These are phyloP conservation scores for Lepiota subincarnata DNA, from an alignment of 768 basidiomycete genomes.

Conservation along the genomic window DNA sequence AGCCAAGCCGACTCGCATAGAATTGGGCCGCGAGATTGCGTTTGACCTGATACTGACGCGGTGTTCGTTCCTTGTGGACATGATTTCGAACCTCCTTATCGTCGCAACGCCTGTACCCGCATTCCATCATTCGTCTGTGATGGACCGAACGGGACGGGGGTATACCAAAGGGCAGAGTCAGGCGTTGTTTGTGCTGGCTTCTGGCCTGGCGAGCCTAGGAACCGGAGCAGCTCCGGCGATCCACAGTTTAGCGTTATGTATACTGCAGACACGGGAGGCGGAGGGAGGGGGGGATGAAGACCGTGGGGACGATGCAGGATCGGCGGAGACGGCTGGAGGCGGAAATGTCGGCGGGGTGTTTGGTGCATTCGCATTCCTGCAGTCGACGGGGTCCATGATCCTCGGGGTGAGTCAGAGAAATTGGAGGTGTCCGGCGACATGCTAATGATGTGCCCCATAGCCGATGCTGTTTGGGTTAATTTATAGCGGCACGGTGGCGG, in stretches of 20 bases:
- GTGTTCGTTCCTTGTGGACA: conserved; percentile 61
- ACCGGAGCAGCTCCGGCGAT: conserved; percentile 65
- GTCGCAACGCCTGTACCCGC: conserved; percentile 46
- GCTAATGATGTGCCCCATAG: conserved; percentile 23
- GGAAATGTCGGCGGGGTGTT: conserved; percentile 35
- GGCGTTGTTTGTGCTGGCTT: conserved; percentile 56
- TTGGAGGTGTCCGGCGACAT: not conserved
- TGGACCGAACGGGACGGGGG: conserved; percentile 5
- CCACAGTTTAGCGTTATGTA: conserved; percentile 69
- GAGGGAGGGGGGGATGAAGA: conserved; percentile 19
- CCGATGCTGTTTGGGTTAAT: conserved; percentile 71
- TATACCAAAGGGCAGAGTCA: conserved; percentile 26
- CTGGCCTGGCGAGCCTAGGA: conserved; percentile 58
- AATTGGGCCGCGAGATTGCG: conserved; percentile 58
- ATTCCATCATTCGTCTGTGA: conserved; percentile 18
- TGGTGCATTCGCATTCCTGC: conserved; percentile 67
- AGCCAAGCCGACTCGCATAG: conserved; percentile 45
- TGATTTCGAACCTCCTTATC: conserved; percentile 59
- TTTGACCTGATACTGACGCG: conserved; percentile 67
- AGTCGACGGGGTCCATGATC: conserved; percentile 68
- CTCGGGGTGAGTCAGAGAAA: conserved; percentile 33
- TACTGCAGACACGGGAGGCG: conserved; percentile 43
- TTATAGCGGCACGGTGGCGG: conserved; percentile 66
- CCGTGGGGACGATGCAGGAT: conserved; percentile 16
- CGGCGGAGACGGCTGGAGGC: conserved; percentile 15